Conservation (phyloP, 768 basidiomycete genomes). For the Crepidotus variabilis region DNA sequence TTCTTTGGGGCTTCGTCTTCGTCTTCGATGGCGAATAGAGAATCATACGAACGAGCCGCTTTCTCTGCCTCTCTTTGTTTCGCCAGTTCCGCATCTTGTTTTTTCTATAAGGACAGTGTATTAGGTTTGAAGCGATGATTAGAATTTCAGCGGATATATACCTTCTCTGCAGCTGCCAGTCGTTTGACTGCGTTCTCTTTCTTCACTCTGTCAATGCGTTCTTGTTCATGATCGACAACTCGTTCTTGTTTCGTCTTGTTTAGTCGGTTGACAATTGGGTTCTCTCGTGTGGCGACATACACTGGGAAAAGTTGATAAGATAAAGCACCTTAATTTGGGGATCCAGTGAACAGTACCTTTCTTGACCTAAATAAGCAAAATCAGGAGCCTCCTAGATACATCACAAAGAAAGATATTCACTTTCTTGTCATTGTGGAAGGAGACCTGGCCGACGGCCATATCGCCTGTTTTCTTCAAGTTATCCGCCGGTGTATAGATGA, state of each 20-base stretch:
- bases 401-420: slow-evolving; percentile 32
- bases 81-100: slow-evolving; percentile 73
- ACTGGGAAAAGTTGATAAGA: slow-evolving; percentile 43
- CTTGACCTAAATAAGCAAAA: slow-evolving; percentile 67
- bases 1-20: slow-evolving; percentile 50
- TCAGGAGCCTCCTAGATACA: not conserved
- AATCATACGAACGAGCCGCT: slow-evolving; percentile 82
- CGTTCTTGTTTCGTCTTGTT: slow-evolving; percentile 90
- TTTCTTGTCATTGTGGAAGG: slow-evolving; percentile 88
- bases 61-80: slow-evolving; percentile 82
- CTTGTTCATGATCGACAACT: slow-evolving; percentile 88
- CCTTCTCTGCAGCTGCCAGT: slow-evolving; percentile 64
- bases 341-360: slow-evolving; percentile 43
- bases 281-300: slow-evolving; percentile 77
- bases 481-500: slow-evolving; percentile 91
- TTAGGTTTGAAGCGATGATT: not conserved
- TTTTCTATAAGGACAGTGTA: slow-evolving; percentile 47
- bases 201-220: slow-evolving; percentile 78
- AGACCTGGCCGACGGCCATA: slow-evolving; percentile 96
- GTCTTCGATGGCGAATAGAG: slow-evolving; percentile 64
- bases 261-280: slow-evolving; percentile 84
- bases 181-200: slow-evolving; percentile 64
- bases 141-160: slow-evolving; percentile 20
- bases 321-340: too few relatives aligned
- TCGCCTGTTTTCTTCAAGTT: slow-evolving; percentile 99